phyloP scores from a whole-genome alignment of 345 rosid genomes.

The Eucalyptus curtisii region DNA sequence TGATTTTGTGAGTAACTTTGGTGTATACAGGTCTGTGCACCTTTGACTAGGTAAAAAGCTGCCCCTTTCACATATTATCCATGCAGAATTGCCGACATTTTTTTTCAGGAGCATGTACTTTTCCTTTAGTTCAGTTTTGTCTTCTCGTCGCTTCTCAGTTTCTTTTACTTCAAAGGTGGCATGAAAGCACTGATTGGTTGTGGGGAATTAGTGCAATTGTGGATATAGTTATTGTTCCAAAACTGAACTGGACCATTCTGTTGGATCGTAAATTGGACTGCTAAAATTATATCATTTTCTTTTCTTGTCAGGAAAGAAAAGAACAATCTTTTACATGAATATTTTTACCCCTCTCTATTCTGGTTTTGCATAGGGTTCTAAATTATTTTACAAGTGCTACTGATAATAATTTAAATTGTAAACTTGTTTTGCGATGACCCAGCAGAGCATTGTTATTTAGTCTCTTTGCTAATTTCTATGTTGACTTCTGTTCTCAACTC shows the following conservation, averaged over 20 bases:
- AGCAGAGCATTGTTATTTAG: neutral
- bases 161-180: neutral
- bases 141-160: neutral
- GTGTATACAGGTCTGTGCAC: neutral
- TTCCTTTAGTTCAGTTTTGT: neutral
- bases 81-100: neutral
- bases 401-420: neutral
- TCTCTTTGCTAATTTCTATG: neutral
- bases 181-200: neutral
- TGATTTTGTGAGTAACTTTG: neutral
- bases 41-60: neutral
- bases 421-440: neutral
- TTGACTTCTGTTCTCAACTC: neutral
- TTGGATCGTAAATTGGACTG: neutral
- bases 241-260: neutral
- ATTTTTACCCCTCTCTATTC: neutral
- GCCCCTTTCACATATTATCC: neutral
- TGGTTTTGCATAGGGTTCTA: neutral
- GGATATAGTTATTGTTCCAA: neutral
- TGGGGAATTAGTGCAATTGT: neutral
- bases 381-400: neutral
- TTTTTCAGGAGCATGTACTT: neutral
- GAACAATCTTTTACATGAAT: neutral
- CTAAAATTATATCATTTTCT: neutral
- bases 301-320: neutral